Percentiles rank a stretch among this genome's conserved stretches.
phyloP scores from a whole-genome alignment of 768 basidiomycete species.

The Calocybe gangraenosa region DNA sequence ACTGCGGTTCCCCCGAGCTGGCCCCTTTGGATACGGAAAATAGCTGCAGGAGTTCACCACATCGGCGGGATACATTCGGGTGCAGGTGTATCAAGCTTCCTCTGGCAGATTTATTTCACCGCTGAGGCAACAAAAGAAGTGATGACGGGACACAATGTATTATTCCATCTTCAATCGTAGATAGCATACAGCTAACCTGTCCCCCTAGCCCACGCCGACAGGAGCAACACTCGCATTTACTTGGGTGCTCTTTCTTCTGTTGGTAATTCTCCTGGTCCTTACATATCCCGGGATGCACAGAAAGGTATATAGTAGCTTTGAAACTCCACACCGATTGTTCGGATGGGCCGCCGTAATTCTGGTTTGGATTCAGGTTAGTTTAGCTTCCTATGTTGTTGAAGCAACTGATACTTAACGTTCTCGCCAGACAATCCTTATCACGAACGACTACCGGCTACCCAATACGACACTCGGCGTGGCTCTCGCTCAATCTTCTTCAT shows the following conservation, averaged over 20 bases:
- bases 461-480: slow-evolving; percentile 36
- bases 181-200: not conserved
- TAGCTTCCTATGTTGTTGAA: not conserved
- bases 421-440: slow-evolving; percentile 43
- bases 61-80: slow-evolving; percentile 61
- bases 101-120: slow-evolving; percentile 50
- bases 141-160: slow-evolving; percentile 30
- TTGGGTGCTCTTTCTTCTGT: slow-evolving; percentile 14
- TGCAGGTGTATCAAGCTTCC: slow-evolving; percentile 47
- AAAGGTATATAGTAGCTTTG: slow-evolving; percentile 38
- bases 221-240: slow-evolving; percentile 11
- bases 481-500: slow-evolving; percentile 39
- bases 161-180: slow-evolving; percentile 2
- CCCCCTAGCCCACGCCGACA: not conserved
- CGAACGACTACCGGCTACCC: slow-evolving; percentile 44
- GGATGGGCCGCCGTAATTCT: slow-evolving; percentile 39
- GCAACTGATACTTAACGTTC: not conserved
- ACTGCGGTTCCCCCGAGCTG: slow-evolving; percentile 49
- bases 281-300: slow-evolving; percentile 35
- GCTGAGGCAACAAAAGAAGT: slow-evolving; percentile 49
- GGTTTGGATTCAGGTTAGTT: slow-evolving; percentile 36
- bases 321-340: slow-evolving; percentile 39
- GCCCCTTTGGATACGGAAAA: slow-evolving; percentile 50
- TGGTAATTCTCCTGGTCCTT: slow-evolving; percentile 33
- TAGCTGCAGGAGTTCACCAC: slow-evolving; percentile 54